phyloP scores from a whole-genome alignment of 208 protist species.

The Leishmania martiniquensis region DNA sequence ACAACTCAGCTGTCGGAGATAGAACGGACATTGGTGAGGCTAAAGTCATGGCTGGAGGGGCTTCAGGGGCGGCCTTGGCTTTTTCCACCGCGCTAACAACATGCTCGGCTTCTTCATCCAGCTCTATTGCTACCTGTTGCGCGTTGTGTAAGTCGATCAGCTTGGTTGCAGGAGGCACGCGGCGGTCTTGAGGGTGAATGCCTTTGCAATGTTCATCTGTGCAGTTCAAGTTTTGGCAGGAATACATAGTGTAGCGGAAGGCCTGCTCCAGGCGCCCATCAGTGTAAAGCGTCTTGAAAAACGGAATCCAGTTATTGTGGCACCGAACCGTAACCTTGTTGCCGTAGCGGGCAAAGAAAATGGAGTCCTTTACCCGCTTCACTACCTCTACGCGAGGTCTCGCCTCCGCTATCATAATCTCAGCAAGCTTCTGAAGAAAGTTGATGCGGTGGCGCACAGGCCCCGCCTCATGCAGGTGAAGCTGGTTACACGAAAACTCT shows the following conservation, averaged over 20 bases:
- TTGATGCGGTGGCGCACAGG: slow-evolving; percentile 79
- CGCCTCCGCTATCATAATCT: slow-evolving; percentile 76
- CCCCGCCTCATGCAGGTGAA: slow-evolving; percentile 82
- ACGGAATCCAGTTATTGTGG: slow-evolving; percentile 81
- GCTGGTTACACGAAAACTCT: slow-evolving; percentile 88
- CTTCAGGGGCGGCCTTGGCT: slow-evolving; percentile 25
- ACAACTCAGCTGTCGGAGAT: slow-evolving; percentile 75
- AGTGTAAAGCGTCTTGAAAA: slow-evolving; percentile 90
- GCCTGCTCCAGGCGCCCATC: slow-evolving; percentile 83
- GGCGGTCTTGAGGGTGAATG: slow-evolving; percentile 76
- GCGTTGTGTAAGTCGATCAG: slow-evolving; percentile 80
- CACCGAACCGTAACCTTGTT: slow-evolving; percentile 89
- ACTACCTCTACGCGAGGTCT: slow-evolving; percentile 48
- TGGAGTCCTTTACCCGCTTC: slow-evolving; percentile 81
- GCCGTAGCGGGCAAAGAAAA: slow-evolving; percentile 87
- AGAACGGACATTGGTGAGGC: slow-evolving; percentile 41
- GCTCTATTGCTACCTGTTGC: slow-evolving; percentile 46
- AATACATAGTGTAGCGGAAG: slow-evolving; percentile 65
- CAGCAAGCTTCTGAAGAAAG: slow-evolving; percentile 74
- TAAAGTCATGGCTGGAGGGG: slow-evolving; percentile 32
- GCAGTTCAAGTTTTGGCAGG: slow-evolving; percentile 63
- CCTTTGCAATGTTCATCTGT: slow-evolving; percentile 78
- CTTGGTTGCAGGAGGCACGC: slow-evolving; percentile 58
- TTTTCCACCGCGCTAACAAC: slow-evolving; percentile 51
- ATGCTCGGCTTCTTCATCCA: slow-evolving; percentile 73